A percentile compares a stretch with the other conserved stretches of the same genome.
Evolutionary conservation across 2,329 filamentous ascomycete genomes (phyloP).

Genomic region (Tolypocladium sp.): DNA sequence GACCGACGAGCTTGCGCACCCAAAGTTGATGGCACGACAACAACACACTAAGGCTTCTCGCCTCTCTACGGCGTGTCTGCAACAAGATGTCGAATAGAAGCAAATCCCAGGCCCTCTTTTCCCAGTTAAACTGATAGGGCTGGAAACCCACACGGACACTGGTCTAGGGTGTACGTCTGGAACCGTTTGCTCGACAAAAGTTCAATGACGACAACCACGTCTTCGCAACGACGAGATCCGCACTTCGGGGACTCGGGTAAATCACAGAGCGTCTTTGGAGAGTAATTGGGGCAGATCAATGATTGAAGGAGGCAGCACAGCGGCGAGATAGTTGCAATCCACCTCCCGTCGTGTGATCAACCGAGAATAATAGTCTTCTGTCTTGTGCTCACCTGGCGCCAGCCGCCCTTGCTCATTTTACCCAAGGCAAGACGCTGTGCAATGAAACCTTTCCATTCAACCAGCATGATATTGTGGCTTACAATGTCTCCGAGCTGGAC

Average conservation of each 20-base stretch:
- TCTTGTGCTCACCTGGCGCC: neutral
- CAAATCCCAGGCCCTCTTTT: neutral
- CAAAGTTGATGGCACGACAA: neutral
- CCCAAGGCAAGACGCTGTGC: no score
- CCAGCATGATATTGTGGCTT: no score
- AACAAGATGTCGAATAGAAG: neutral
- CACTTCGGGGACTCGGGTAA: no score
- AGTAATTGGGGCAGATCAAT: neutral
- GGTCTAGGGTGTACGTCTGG: neutral
- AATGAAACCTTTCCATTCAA: no score
- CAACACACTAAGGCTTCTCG: neutral
- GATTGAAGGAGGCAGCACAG: neutral
- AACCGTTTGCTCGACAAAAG: neutral
- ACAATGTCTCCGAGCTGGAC: neutral
- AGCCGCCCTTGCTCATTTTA: neutral
- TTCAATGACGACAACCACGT: neutral
- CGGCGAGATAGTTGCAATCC: neutral
- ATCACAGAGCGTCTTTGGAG: neutral
- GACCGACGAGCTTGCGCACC: neutral
- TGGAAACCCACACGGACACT: neutral
- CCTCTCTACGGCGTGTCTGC: neutral
- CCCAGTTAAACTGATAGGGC: neutral
- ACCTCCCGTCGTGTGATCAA: neutral
- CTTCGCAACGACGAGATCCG: neutral
- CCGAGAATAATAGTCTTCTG: neutral